phyloP scores from a whole-genome alignment of 768 basidiomycete genomes.

The Calocera viscosa region DNA sequence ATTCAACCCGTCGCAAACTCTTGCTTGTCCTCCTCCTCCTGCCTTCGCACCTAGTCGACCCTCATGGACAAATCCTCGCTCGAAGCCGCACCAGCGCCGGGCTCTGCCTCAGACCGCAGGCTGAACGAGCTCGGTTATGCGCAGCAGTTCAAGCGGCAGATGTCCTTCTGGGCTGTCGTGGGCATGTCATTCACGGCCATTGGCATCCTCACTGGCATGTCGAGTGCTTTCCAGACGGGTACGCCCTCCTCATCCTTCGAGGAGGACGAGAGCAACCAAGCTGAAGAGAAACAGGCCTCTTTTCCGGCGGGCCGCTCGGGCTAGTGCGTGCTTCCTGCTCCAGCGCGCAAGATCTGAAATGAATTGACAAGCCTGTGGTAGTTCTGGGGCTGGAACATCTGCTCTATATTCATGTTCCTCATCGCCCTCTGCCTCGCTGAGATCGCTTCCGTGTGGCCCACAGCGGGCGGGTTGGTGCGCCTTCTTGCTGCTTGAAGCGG shows the following conservation, averaged over 20 bases:
- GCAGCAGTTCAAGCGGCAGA: constrained; percentile 45
- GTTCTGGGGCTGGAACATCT: constrained; percentile 55
- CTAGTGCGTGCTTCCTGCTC: constrained; percentile 18
- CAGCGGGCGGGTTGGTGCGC: neutral
- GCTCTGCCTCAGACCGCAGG: constrained; percentile 29
- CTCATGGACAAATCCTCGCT: too few species aligned
- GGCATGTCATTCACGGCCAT: constrained; percentile 51
- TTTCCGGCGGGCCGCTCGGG: constrained; percentile 46
- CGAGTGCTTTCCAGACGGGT: constrained; percentile 47
- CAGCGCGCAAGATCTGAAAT: neutral
- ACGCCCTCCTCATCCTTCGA: neutral
- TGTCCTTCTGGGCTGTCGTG: constrained; percentile 47
- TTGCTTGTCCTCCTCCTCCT: too few species aligned
- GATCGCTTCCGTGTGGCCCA: constrained; percentile 22
- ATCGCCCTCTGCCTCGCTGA: constrained; percentile 46
- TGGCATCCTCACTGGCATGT: constrained; percentile 49
- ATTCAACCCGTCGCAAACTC: too few species aligned
- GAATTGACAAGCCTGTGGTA: neutral
- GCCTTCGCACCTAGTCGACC: too few species aligned
- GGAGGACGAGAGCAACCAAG: too few species aligned
- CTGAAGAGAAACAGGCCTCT: constrained; percentile 21
- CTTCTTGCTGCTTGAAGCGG: constrained; percentile 29
- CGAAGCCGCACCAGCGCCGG: too few species aligned
- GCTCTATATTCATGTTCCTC: constrained; percentile 46
- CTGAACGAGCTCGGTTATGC: constrained; percentile 43